Conservation (phyloP, 129 eudicot genomes). For the Logfia minima region DNA sequence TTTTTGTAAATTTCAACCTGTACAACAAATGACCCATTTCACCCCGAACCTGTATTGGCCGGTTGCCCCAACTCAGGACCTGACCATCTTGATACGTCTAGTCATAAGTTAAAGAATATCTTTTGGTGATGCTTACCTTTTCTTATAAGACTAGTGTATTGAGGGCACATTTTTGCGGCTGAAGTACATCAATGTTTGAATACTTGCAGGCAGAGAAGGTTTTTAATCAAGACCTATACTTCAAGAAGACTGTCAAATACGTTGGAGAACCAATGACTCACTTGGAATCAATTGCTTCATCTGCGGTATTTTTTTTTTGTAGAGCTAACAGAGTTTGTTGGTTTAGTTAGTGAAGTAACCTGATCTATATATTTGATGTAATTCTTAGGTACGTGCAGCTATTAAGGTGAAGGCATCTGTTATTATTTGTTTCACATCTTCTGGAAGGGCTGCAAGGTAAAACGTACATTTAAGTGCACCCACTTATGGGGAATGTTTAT, state of each 20-base stretch:
- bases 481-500: background rate
- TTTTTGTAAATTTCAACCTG: background rate
- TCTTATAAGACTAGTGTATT: background rate
- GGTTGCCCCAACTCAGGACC: background rate
- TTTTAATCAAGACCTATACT: slow-evolving; percentile 59
- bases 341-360: background rate
- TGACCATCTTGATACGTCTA: background rate
- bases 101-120: background rate
- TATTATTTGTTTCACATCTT: slow-evolving; percentile 67
- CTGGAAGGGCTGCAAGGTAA: slow-evolving; percentile 74
- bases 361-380: slow-evolving; percentile 9
- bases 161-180: background rate
- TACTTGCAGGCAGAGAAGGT: slow-evolving; percentile 62
- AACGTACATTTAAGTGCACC: background rate
- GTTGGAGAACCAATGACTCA: slow-evolving; percentile 72
- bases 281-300: slow-evolving; percentile 63
- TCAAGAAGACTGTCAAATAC: slow-evolving; percentile 67
- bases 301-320: slow-evolving; percentile 43
- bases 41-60: background rate
- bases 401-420: slow-evolving; percentile 72
- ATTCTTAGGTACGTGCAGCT: slow-evolving; percentile 58
- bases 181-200: background rate
- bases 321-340: background rate
- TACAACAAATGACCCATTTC: background rate
- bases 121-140: background rate